A percentile compares a stretch with the other conserved stretches of the same genome.
phyloP scores from a whole-genome alignment of 148 eudicot species.

The Heliamphora exappendiculata region DNA sequence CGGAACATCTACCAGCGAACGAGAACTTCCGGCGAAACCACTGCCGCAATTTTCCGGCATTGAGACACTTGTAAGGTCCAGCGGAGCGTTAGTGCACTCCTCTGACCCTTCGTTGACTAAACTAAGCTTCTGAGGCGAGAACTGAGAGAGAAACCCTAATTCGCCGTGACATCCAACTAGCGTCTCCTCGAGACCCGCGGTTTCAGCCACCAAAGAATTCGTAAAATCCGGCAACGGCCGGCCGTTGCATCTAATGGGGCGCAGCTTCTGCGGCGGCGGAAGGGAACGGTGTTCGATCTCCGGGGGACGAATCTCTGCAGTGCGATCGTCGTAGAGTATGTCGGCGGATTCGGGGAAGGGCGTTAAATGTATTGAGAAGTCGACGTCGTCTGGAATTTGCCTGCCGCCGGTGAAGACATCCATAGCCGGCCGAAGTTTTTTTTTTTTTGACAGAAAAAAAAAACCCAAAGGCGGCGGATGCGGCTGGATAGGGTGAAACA shows the following conservation, averaged over 20 bases:
- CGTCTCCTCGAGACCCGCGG: neutral
- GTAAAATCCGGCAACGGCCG: slow-evolving; percentile 4
- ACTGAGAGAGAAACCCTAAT: slow-evolving; percentile 24
- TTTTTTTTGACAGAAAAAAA: too few species aligned
- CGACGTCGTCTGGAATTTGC: slow-evolving; percentile 3
- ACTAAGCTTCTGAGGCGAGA: slow-evolving; percentile 2
- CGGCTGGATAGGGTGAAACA: too few species aligned
- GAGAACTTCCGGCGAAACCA: neutral
- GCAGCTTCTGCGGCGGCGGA: slow-evolving; percentile 43
- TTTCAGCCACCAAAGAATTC: neutral
- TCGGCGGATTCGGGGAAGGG: slow-evolving; percentile 23
- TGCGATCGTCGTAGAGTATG: slow-evolving; percentile 3
- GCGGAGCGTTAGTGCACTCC: neutral
- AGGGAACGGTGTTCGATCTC: slow-evolving; percentile 6
- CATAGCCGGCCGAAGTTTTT: neutral
- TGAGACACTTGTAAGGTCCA: neutral
- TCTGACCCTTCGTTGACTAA: neutral
- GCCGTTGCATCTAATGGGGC: slow-evolving; percentile 34
- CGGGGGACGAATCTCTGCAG: slow-evolving; percentile 13
- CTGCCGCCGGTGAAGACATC: slow-evolving; percentile 12
- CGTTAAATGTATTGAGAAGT: slow-evolving; percentile 11
- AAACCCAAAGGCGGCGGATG: too few species aligned
- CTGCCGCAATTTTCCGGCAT: slow-evolving; percentile 1
- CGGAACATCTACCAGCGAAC: neutral
- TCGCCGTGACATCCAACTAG: neutral